Conservation (phyloP, 306 rosid genomes). For the Sphenostylis stenocarpa region DNA sequence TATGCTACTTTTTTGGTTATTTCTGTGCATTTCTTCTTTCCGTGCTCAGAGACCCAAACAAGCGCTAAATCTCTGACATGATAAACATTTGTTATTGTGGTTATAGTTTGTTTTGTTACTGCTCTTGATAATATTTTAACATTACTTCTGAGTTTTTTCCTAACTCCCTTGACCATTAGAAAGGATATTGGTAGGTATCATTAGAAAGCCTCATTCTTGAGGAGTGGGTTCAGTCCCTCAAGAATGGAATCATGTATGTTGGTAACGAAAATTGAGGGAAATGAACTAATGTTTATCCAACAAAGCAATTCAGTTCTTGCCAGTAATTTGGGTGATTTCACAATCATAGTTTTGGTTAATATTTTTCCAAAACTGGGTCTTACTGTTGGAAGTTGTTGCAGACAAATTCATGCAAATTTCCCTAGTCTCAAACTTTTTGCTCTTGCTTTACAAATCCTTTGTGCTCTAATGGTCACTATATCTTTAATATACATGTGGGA, state of each 20-base stretch:
- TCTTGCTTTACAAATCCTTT: slow-evolving; percentile 2
- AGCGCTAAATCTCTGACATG: neutral
- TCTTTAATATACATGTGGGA: slow-evolving; percentile 8
- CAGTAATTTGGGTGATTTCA: neutral
- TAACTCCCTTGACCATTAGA: slow-evolving; percentile 7
- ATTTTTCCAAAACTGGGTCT: neutral
- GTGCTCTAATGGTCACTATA: neutral
- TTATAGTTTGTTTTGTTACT: neutral
- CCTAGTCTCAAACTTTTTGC: slow-evolving; percentile 1
- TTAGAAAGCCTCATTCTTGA: neutral
- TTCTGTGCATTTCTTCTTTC: too few species aligned
- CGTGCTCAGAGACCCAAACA: too few species aligned
- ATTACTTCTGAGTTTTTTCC: neutral
- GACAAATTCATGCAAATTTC: neutral
- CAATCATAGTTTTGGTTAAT: neutral
- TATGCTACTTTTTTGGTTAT: too few species aligned
- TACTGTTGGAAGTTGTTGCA: slow-evolving; percentile 9
- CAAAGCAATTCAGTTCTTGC: neutral
- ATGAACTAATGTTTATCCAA: slow-evolving; percentile 1
- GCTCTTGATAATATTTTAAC: neutral
- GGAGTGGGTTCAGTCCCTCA: slow-evolving; percentile 17
- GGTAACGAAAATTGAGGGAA: neutral
- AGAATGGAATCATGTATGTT: slow-evolving; percentile 3
- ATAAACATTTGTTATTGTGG: neutral
- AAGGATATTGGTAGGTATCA: neutral